Evolutionary conservation across 768 basidiomycete genomes (phyloP).

Genomic region (Suillus tomentosus): DNA sequence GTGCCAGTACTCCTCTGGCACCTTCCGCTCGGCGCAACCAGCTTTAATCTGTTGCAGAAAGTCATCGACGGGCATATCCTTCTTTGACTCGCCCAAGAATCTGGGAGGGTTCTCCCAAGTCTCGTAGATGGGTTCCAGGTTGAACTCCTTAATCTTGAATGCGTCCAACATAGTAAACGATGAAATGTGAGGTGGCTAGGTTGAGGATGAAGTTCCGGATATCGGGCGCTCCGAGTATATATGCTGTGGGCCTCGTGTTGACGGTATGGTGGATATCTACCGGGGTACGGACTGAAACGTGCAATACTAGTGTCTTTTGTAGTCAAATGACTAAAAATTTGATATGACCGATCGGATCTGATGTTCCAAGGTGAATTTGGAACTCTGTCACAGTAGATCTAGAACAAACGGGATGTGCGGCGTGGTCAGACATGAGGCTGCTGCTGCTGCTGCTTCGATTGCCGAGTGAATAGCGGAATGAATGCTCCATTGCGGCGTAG

Average conservation of each 20-base stretch:
- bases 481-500: constrained; percentile 1
- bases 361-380: constrained; percentile 5
- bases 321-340: constrained; percentile 3
- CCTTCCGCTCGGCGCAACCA: constrained; percentile 68
- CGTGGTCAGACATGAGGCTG: constrained; percentile 4
- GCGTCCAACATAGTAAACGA: constrained; percentile 56
- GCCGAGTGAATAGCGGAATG: constrained; percentile 1
- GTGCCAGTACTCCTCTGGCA: constrained; percentile 83
- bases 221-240: constrained; percentile 1
- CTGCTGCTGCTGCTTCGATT: neutral
- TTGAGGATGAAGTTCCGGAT: neutral
- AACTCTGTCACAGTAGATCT: neutral
- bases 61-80: constrained; percentile 67
- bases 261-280: neutral
- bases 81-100: constrained; percentile 69
- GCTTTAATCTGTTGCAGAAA: constrained; percentile 74
- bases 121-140: constrained; percentile 67
- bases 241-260: constrained; percentile 5
- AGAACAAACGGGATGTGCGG: neutral
- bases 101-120: constrained; percentile 67
- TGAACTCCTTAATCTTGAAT: constrained; percentile 79
- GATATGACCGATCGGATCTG: constrained; percentile 5
- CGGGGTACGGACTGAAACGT: neutral
- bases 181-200: constrained; percentile 2
- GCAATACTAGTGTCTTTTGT: neutral